Evolutionary conservation across 2,329 filamentous ascomycete species (phyloP), one percentile per base, ranked within the genome.

Genomic region (Orbilia oligospora): DNA sequence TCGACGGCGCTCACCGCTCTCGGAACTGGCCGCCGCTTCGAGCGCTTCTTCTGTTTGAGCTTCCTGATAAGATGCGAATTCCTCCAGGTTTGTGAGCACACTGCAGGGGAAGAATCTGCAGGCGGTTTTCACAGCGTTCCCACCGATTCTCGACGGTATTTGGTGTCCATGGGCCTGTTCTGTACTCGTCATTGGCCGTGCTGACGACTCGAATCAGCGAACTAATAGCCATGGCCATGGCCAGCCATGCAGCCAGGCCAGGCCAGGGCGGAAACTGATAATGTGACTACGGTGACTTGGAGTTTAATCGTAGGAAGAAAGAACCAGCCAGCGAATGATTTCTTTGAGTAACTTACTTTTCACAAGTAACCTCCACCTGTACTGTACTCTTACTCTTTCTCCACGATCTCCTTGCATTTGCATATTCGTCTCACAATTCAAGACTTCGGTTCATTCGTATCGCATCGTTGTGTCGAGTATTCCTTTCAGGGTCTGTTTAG

Each of bases 21-120:
- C 70, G 70, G 70, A 73, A 73, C 70, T 67, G 70, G 61, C 70
- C 70, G 70, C 61, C 56, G 61, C 61, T 61, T 61, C 56, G 56
- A 61, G 56, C 36, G 36, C 56, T 44, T 44, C 20, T 16, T 66
- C 61, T 72, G 46, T 51, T 73, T 51, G 70, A 73, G 63, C 70
- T 73, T 73, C 70, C 70, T 73, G 70, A 73, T 73, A 67, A 73
- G 70, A 73, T 61, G 70, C 66, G 70, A 73, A 73, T 67, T 72
- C 58, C 69, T 71, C 68, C 68, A 53, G 44, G 30, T 18, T 36
- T 36, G 27, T 30, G 36, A 55, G 56, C 68, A 46, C 48, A 20
- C 69, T 73, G 70, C 69, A 73, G 70, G 56, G 70, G 61, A 63
- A 38, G 61, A 58, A 49, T 65, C 56, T 61, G 56, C 56, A 61